Evolutionary conservation across 768 basidiomycete genomes (phyloP).

Genomic region (Sporobolomyces pararoseus): DNA sequence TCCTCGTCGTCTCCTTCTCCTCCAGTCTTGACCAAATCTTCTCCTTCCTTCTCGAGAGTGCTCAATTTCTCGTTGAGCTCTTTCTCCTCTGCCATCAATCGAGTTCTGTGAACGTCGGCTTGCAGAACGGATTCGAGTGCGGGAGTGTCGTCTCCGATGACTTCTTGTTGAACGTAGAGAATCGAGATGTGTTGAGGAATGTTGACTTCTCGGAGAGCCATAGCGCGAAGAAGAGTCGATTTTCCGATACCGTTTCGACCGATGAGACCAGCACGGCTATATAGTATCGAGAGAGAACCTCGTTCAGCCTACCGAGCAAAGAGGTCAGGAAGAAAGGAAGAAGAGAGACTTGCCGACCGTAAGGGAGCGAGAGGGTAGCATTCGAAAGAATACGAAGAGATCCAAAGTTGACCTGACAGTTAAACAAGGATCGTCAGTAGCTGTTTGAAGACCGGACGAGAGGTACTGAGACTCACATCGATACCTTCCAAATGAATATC

Average conservation of each 20-base stretch:
- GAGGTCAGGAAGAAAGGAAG: neutral
- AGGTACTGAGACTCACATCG: constrained; percentile 57
- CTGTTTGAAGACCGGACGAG: neutral
- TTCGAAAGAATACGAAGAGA: constrained; percentile 85
- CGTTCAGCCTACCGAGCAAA: too few species aligned
- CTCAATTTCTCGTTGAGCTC: constrained; percentile 68
- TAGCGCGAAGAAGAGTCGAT: constrained; percentile 88
- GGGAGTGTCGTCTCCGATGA: constrained; percentile 84
- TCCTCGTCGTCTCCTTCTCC: constrained; percentile 62
- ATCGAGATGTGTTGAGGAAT: constrained; percentile 90
- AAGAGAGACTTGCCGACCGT: constrained; percentile 57
- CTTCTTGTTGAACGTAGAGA: constrained; percentile 97
- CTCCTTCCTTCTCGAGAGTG: constrained; percentile 28
- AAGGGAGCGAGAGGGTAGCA: constrained; percentile 78
- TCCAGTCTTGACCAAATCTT: constrained; percentile 22
- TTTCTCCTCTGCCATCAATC: constrained; percentile 77
- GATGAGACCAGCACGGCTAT: constrained; percentile 74
- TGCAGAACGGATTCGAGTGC: constrained; percentile 95
- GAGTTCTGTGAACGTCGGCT: constrained; percentile 98
- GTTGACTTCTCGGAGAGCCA: constrained; percentile 89
- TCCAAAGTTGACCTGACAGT: constrained; percentile 57
- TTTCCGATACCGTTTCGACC: constrained; percentile 91
- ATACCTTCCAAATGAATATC: constrained; percentile 92
- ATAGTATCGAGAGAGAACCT: neutral
- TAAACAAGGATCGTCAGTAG: too few species aligned